Percentiles rank a stretch among this genome's conserved stretches.
phyloP scores from a whole-genome alignment of 2,329 filamentous ascomycete genomes.

The Aspergillus puulaauensis region DNA sequence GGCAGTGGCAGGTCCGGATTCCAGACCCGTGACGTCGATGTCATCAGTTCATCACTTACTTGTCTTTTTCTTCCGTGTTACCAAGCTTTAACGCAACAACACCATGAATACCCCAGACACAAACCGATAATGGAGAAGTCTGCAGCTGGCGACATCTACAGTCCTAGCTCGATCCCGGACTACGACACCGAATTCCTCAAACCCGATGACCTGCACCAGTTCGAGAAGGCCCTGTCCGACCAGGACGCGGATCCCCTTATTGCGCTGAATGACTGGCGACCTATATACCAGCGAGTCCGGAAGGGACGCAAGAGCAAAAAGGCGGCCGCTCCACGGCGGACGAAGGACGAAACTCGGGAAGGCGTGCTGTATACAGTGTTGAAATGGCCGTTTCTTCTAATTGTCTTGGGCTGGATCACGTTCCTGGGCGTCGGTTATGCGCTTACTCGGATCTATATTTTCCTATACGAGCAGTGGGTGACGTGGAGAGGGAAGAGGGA shows the following conservation, averaged over 20 bases:
- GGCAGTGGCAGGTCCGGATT: not conserved
- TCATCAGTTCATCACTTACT: slow-evolving; percentile 6
- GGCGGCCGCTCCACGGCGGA: slow-evolving; percentile 47
- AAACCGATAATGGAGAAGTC: slow-evolving; percentile 23
- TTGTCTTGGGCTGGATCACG: slow-evolving; percentile 77
- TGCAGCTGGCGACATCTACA: slow-evolving; percentile 54
- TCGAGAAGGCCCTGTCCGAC: slow-evolving; percentile 77
- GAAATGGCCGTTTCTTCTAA: slow-evolving; percentile 86
- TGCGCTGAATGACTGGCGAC: slow-evolving; percentile 94
- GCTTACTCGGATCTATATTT: slow-evolving; percentile 83
- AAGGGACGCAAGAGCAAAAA: slow-evolving; percentile 26
- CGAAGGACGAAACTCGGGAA: slow-evolving; percentile 89
- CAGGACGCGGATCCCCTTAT: slow-evolving; percentile 77
- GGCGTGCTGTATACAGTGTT: slow-evolving; percentile 84
- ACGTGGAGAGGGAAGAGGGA: slow-evolving; percentile 84
- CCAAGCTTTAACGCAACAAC: slow-evolving; percentile 15
- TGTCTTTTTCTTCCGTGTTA: not conserved
- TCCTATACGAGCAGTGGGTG: slow-evolving; percentile 84
- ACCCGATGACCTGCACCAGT: slow-evolving; percentile 71
- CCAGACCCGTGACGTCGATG: slow-evolving; percentile 14
- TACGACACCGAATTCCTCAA: slow-evolving; percentile 74
- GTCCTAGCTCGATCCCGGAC: slow-evolving; percentile 72
- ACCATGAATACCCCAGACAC: slow-evolving; percentile 27
- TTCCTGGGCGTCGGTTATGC: slow-evolving; percentile 74
- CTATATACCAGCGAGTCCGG: slow-evolving; percentile 71